Base-by-base conservation (phyloP, 345 rosid genomes). In the Eutrema japonicum region DNA sequence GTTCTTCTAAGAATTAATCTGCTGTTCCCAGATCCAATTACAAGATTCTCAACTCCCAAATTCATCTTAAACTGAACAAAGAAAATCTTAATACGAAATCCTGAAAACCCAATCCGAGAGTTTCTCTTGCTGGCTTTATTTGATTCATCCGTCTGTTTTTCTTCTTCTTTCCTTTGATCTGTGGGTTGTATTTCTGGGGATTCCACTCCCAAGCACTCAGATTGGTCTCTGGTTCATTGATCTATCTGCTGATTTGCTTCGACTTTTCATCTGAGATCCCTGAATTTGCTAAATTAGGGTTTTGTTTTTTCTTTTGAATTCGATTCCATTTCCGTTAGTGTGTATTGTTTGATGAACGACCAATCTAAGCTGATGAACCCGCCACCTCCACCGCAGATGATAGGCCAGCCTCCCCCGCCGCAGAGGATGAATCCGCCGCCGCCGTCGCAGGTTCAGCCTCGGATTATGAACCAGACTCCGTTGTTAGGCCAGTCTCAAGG, bases 291-390 rank as follows among this genome's bases (percentile, higher is more conserved):
- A 76, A 55, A 70, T 51, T 78, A 68, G 78, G 61, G 71, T 62
- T 62, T 70, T 38, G 29, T 6, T 50, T 38, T 41, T 18, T 18
- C 22, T 18, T 29, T 26, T 61, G 9, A 27, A 10, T 26, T 29
- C 42, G 43, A 7, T 35, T 70, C 55, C 42, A 48, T 68, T 46
- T 43, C 18, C 22, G 22, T 71, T 11, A 47, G 58, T 72, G 70
- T 22, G 33, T 75, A 12, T 62, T 27, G 56, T 40, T 43, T 40
- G 53, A 87, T 87, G 96, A 87, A 86, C 83, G 92, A 78, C 68
- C 84, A 79, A 65, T 70, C 82, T 6, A 85, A 65, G 82, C 74
- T 82, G 75, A 81, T 84, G 84, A 86, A 76, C 61, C 87, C 80
- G 35, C 83, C 78, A 35, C 80, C 82, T 26, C 83, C 68, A 70